Conservation (phyloP, 108 stramenopile species). For the Nitzschia inconspicua region DNA sequence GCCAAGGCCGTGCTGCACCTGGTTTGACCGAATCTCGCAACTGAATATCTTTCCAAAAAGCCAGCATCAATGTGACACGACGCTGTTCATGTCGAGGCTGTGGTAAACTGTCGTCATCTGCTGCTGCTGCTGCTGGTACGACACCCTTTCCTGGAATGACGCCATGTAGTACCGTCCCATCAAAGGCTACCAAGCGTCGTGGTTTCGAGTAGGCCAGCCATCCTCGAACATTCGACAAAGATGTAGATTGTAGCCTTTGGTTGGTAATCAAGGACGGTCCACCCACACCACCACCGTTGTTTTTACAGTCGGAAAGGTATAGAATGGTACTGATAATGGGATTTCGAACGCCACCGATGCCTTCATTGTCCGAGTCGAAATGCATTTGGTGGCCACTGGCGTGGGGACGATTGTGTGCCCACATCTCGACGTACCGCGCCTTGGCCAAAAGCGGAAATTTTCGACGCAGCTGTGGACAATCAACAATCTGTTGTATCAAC, state of each 20-base stretch:
- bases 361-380: slow-evolving; percentile 90
- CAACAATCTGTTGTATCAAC: slow-evolving; percentile 40
- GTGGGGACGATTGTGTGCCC: slow-evolving; percentile 93
- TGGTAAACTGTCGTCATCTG: not conserved
- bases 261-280: slow-evolving; percentile 84
- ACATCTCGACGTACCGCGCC: slow-evolving; percentile 69
- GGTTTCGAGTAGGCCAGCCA: slow-evolving; percentile 66
- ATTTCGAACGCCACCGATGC: slow-evolving; percentile 63
- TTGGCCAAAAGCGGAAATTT: slow-evolving; percentile 36
- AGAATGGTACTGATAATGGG: slow-evolving; percentile 76
- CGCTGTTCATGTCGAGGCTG: slow-evolving; percentile 17
- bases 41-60: slow-evolving; percentile 82
- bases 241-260: slow-evolving; percentile 43
- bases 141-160: slow-evolving; percentile 85
- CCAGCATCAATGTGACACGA: slow-evolving; percentile 88
- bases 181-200: slow-evolving; percentile 71
- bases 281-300: slow-evolving; percentile 34
- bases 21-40: slow-evolving; percentile 40
- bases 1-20: slow-evolving; percentile 70
- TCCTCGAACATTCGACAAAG: slow-evolving; percentile 54
- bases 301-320: slow-evolving; percentile 36
- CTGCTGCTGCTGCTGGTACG: not conserved
- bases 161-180: slow-evolving; percentile 82
- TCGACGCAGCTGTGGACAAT: slow-evolving; percentile 17
- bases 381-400: slow-evolving; percentile 90